phyloP scores from a whole-genome alignment of 1,284 basidiomycete genomes.

The Cutaneotrichosporon sp. region DNA sequence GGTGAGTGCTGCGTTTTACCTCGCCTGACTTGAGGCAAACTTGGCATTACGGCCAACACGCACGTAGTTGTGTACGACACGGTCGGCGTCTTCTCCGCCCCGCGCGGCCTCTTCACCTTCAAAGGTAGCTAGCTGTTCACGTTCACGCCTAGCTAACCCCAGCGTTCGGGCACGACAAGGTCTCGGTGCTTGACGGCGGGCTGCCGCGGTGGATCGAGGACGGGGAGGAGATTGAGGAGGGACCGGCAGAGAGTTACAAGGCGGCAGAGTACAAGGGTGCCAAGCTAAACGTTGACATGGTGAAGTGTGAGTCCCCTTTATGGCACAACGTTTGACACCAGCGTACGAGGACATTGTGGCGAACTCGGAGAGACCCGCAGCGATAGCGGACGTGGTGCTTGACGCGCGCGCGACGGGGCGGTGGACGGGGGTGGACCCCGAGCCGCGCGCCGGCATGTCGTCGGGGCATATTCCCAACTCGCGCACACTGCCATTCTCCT shows the following conservation, averaged over 20 bases:
- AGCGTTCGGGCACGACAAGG: slow-evolving; percentile 75
- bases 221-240: slow-evolving; percentile 60
- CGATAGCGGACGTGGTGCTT: slow-evolving; percentile 68
- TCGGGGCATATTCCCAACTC: slow-evolving; percentile 92
- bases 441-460: slow-evolving; percentile 79
- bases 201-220: slow-evolving; percentile 76
- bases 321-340: slow-evolving; percentile 38
- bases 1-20: slow-evolving; percentile 53
- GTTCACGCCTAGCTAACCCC: slow-evolving; percentile 15
- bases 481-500: slow-evolving; percentile 74
- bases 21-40: slow-evolving; percentile 53
- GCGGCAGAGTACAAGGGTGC: slow-evolving; percentile 31
- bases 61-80: slow-evolving; percentile 90
- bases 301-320: slow-evolving; percentile 56
- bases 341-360: slow-evolving; percentile 76
- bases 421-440: slow-evolving; percentile 76
- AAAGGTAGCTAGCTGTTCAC: slow-evolving; percentile 50
- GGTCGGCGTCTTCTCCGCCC: slow-evolving; percentile 79
- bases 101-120: slow-evolving; percentile 88
- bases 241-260: slow-evolving; percentile 19
- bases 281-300: slow-evolving; percentile 39
- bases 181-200: slow-evolving; percentile 83
- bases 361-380: slow-evolving; percentile 58
- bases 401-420: slow-evolving; percentile 78
- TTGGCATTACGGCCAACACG: slow-evolving; percentile 68